A percentile compares a stretch with the other conserved stretches of the same genome.
phyloP scores from a whole-genome alignment of 441 rosid genomes.

The Pelargonium citronellum region DNA sequence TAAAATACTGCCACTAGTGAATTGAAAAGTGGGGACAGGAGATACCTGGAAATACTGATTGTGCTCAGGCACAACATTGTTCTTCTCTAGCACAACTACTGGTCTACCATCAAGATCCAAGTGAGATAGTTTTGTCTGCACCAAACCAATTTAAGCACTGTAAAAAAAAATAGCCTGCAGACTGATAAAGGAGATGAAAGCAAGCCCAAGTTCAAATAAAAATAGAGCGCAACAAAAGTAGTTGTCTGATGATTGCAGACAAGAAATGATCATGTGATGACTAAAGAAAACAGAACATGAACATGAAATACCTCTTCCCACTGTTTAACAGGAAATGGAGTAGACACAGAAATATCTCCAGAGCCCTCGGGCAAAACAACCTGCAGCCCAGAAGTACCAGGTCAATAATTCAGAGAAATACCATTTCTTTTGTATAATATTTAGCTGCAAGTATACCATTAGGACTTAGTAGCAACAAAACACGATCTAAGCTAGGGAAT shows the following conservation, averaged over 20 bases:
- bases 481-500: too few relatives aligned
- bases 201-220: neutral
- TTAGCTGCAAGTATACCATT: too few relatives aligned
- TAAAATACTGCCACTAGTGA: too few relatives aligned
- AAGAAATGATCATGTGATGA: slow-evolving; percentile 1
- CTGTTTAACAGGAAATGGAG: slow-evolving; percentile 69
- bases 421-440: neutral
- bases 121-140: slow-evolving; percentile 74
- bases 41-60: slow-evolving; percentile 82
- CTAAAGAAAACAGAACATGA: slow-evolving; percentile 9
- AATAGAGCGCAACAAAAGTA: neutral
- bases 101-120: slow-evolving; percentile 87
- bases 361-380: slow-evolving; percentile 95
- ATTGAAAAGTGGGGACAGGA: too few relatives aligned
- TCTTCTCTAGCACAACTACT: slow-evolving; percentile 68
- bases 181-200: neutral
- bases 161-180: slow-evolving; percentile 4
- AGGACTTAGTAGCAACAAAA: neutral
- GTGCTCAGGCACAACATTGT: slow-evolving; percentile 80
- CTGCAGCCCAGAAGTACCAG: slow-evolving; percentile 31
- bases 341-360: slow-evolving; percentile 51
- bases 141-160: slow-evolving; percentile 12
- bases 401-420: slow-evolving; percentile 15
- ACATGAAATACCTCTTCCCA: slow-evolving; percentile 58
- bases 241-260: neutral